Conservation (phyloP, 2,329 filamentous ascomycete genomes). For the Aspergillus proliferans region DNA sequence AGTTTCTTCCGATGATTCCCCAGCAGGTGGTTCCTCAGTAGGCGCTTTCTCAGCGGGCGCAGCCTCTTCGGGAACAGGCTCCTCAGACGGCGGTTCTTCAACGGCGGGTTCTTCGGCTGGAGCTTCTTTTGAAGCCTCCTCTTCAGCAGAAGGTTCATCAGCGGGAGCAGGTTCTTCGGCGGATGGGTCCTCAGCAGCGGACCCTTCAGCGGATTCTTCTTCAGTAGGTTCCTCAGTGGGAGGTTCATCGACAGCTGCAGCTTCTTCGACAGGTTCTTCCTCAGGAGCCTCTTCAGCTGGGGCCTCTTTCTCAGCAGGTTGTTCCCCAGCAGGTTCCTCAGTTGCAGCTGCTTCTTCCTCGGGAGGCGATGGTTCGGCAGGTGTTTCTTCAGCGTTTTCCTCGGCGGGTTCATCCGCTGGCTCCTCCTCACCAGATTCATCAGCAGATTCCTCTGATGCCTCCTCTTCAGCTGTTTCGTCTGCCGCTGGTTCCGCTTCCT, state of each 20-base stretch:
- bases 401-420: no score
- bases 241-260: neutral
- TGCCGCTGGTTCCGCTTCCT: neutral
- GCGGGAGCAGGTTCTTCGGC: conserved; percentile 1
- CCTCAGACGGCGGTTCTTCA: conserved; percentile 2
- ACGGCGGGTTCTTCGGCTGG: conserved; percentile 8
- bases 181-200: conserved; percentile 1
- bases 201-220: neutral
- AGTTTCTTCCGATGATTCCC: conserved; percentile 1
- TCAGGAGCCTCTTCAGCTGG: conserved; percentile 8
- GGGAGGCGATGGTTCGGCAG: neutral
- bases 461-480: conserved; percentile 7
- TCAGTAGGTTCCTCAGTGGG: neutral
- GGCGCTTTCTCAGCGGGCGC: conserved; percentile 2
- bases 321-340: conserved; percentile 1
- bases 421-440: neutral
- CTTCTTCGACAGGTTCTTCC: neutral
- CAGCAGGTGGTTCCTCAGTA: neutral
- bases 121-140: conserved; percentile 1
- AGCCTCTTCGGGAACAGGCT: neutral
- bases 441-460: neutral
- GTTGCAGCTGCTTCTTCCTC: conserved; percentile 9
- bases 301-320: conserved; percentile 8
- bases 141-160: conserved; percentile 5
- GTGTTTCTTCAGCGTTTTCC: neutral